Percentiles rank a stretch among this genome's conserved stretches.
Evolutionary conservation across 2,329 filamentous ascomycete species (phyloP).

Genomic region (Ceratocystis papillata): DNA sequence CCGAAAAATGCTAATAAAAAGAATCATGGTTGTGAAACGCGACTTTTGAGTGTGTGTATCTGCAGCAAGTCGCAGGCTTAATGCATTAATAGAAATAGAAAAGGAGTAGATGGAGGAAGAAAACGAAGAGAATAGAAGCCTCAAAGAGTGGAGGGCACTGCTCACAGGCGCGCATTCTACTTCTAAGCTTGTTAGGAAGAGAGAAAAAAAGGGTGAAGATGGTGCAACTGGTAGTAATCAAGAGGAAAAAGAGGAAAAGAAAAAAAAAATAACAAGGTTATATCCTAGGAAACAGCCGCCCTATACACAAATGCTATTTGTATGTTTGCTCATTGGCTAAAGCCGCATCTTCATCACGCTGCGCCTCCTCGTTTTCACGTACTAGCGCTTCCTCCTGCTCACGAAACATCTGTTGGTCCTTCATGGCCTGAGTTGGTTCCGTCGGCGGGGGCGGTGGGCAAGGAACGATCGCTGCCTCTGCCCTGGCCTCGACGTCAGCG

Average conservation of each 20-base stretch:
- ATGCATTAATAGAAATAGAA: conserved; percentile 13
- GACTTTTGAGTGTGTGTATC: conserved; percentile 15
- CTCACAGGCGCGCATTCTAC: background rate
- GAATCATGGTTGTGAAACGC: conserved; percentile 8
- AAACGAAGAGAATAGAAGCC: background rate
- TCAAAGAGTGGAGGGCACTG: background rate
- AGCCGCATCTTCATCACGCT: conserved; percentile 42
- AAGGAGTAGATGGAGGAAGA: conserved; percentile 3
- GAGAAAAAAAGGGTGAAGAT: conserved; percentile 10
- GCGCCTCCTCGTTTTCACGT: conserved; percentile 45
- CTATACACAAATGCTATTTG: conserved; percentile 8
- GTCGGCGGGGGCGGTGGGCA: conserved; percentile 41
- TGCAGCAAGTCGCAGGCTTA: conserved; percentile 1
- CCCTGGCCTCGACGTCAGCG: no score
- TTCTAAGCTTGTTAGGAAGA: background rate
- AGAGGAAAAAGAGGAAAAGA: background rate
- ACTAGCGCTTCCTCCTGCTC: conserved; percentile 41
- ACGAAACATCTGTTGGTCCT: conserved; percentile 38
- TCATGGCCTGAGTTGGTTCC: conserved; percentile 32
- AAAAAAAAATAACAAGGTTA: background rate
- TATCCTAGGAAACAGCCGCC: conserved; percentile 23
- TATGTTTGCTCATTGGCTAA: conserved; percentile 21
- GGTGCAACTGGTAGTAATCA: background rate
- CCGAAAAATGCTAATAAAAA: background rate
- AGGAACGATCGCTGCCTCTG: conserved; percentile 33